A percentile compares a stretch with the other conserved stretches of the same genome.
Conservation (phyloP, 129 eudicot genomes). For the Flaveria ramosissima region DNA sequence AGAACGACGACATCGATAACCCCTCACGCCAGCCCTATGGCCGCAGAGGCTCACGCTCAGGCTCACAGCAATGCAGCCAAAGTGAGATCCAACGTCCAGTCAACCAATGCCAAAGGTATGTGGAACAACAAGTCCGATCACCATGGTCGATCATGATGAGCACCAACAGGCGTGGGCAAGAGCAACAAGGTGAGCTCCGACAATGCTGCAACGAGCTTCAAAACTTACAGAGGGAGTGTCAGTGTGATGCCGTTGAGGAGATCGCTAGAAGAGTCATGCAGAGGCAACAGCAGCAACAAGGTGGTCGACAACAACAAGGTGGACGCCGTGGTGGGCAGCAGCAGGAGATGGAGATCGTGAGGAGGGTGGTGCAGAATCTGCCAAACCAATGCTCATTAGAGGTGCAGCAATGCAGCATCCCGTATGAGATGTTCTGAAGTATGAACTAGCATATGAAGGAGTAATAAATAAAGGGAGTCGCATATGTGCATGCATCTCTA, state of each 20-base stretch:
- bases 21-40: neutral
- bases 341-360: neutral
- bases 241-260: conserved; percentile 7
- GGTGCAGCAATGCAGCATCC: conserved; percentile 18
- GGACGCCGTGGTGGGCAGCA: neutral
- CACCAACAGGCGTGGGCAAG: neutral
- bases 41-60: neutral
- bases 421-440: neutral
- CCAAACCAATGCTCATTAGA: neutral
- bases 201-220: conserved; percentile 32
- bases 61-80: conserved; percentile 20
- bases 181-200: neutral
- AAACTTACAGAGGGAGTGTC: neutral
- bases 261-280: neutral
- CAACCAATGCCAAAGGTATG: conserved; percentile 22
- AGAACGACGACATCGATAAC: conserved; percentile 11
- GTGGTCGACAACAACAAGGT: neutral
- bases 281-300: neutral
- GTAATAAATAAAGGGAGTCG: neutral
- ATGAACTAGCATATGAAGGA: neutral
- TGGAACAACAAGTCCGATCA: neutral
- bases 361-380: neutral
- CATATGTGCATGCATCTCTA: neutral
- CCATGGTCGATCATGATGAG: neutral
- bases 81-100: conserved; percentile 14